phyloP scores from a whole-genome alignment of 495 filamentous ascomycete genomes.

The Daldinia decipiens region DNA sequence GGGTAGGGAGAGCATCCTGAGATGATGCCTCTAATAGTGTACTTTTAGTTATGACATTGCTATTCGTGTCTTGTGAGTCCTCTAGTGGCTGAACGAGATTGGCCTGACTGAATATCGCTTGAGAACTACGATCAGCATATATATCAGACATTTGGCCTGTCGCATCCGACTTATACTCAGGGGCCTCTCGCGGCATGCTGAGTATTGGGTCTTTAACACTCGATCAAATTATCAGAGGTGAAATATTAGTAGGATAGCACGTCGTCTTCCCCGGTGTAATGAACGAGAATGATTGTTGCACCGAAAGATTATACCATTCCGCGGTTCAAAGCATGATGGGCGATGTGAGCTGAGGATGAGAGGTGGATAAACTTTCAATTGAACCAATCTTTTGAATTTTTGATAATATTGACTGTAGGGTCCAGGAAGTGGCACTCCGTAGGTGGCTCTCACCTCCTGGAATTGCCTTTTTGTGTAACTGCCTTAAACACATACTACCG shows the following conservation, averaged over 20 bases:
- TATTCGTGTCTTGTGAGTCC: conserved; percentile 26
- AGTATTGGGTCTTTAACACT: not conserved
- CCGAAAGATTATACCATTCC: not conserved
- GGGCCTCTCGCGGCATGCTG: conserved; percentile 6
- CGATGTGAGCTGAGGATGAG: not conserved
- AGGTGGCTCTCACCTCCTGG: not conserved
- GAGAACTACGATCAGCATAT: not conserved
- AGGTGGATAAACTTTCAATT: not conserved
- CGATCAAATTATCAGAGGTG: not conserved
- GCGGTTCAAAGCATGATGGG: not conserved
- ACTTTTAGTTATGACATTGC: not conserved
- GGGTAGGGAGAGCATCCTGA: not conserved
- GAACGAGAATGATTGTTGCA: too few relatives aligned
- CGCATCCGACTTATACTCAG: not conserved
- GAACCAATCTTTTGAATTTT: not conserved
- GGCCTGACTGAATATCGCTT: conserved; percentile 7
- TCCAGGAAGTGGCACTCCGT: not conserved
- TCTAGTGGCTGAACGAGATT: conserved; percentile 9
- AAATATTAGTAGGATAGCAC: not conserved
- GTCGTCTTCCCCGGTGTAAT: not conserved
- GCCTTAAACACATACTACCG: not conserved
- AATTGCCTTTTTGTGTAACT: not conserved
- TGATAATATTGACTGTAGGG: not conserved
- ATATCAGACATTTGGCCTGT: not conserved
- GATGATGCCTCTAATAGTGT: not conserved